Evolutionary conservation across 2,329 filamentous ascomycete genomes (phyloP).

Genomic region (Stagonosporopsis chrysanthemi): DNA sequence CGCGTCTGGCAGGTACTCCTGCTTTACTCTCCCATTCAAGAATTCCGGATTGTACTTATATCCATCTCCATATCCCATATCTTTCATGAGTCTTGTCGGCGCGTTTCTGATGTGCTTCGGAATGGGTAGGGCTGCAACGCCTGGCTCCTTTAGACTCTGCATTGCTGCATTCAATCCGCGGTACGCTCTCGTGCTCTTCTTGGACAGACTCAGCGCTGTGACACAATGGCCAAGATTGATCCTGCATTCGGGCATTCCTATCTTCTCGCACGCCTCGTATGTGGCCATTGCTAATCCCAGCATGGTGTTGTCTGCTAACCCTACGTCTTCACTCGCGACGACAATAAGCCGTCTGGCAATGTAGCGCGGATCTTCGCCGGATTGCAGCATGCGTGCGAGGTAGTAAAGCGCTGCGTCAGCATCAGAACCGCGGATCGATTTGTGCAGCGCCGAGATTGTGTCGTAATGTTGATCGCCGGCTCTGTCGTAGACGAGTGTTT

Average conservation of each 20-base stretch:
- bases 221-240: constrained; percentile 90
- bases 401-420: constrained; percentile 92
- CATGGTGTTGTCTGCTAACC: constrained; percentile 84
- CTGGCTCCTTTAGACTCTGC: constrained; percentile 80
- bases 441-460: constrained; percentile 96
- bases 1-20: constrained; percentile 88
- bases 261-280: constrained; percentile 87
- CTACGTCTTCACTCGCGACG: constrained; percentile 92
- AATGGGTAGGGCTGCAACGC: constrained; percentile 80
- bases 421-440: constrained; percentile 87
- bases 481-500: constrained; percentile 93
- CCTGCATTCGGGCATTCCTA: constrained; percentile 92
- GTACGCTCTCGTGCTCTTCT: constrained; percentile 89
- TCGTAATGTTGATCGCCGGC: constrained; percentile 98
- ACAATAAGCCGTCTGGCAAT: constrained; percentile 93
- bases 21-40: constrained; percentile 77
- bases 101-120: constrained; percentile 91
- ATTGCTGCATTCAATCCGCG: constrained; percentile 81
- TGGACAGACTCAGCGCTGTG: constrained; percentile 79
- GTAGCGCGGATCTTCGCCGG: constrained; percentile 91
- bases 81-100: constrained; percentile 90
- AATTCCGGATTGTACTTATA: constrained; percentile 99
- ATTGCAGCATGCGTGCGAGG: constrained; percentile 92
- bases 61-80: constrained; percentile 85
- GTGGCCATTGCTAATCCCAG: constrained; percentile 84